phyloP scores from a whole-genome alignment of 768 basidiomycete genomes.

The Mycena sanguinolenta region DNA sequence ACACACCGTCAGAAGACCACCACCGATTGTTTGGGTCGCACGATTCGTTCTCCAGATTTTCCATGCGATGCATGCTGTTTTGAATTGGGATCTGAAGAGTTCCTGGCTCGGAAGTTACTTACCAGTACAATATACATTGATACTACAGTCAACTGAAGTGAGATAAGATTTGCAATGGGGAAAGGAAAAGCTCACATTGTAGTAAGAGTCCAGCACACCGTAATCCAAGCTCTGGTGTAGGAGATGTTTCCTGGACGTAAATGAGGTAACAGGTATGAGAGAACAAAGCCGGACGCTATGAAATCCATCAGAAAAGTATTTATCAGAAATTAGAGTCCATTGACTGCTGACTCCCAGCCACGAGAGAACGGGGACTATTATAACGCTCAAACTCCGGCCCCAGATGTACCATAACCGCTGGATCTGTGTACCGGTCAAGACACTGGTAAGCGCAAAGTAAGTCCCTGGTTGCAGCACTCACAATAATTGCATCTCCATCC shows the following conservation, averaged over 20 bases:
- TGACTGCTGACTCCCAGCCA: background rate
- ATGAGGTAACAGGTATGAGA: constrained; percentile 5
- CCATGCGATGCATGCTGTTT: constrained; percentile 8
- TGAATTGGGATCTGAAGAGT: background rate
- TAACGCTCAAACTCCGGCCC: background rate
- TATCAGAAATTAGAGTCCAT: constrained; percentile 3
- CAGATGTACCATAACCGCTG: constrained; percentile 11
- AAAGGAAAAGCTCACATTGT: constrained; percentile 2
- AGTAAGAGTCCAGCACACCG: background rate
- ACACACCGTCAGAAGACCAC: constrained; percentile 1
- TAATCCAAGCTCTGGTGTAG: constrained; percentile 1
- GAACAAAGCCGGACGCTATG: constrained; percentile 1
- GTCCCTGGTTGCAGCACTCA: constrained; percentile 8
- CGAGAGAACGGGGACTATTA: constrained; percentile 11
- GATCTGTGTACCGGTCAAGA: background rate
- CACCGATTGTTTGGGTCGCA: constrained; percentile 4
- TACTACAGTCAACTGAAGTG: constrained; percentile 3
- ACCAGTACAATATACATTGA: constrained; percentile 10
- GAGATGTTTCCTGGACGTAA: background rate
- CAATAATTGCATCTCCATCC: constrained; percentile 8
- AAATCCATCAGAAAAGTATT: constrained; percentile 5
- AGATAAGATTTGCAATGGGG: constrained; percentile 4
- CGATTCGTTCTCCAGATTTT: constrained; percentile 14
- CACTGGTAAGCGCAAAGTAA: constrained; percentile 10
- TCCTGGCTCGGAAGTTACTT: no score